Conservation (phyloP, 495 filamentous ascomycete species). For the Parmelia sp. region DNA sequence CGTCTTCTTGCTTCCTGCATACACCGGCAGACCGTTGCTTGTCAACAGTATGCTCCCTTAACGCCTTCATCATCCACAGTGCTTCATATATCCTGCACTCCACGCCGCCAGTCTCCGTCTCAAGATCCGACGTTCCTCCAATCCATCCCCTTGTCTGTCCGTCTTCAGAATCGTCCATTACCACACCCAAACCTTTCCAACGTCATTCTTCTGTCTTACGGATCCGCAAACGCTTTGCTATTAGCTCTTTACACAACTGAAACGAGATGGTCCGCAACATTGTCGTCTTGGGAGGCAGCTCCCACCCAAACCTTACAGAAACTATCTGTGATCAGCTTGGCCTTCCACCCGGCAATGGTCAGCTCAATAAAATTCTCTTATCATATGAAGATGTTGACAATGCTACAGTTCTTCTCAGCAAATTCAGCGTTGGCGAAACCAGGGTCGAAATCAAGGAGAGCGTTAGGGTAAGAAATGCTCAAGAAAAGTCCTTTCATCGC, state of each 20-base stretch:
- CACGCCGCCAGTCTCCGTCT: not conserved
- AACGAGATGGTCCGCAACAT: conserved; percentile 84
- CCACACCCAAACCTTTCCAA: not conserved
- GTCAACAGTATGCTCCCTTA: conserved; percentile 38
- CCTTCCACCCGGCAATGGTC: conserved; percentile 56
- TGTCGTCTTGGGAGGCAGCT: conserved; percentile 86
- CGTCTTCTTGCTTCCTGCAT: not conserved
- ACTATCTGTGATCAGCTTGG: conserved; percentile 81
- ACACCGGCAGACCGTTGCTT: conserved; percentile 10
- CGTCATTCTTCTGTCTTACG: not conserved
- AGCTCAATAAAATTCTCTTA: not conserved
- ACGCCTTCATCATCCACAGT: conserved; percentile 36
- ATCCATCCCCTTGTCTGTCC: not conserved
- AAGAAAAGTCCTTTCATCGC: conserved; percentile 86
- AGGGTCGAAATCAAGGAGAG: conserved; percentile 93
- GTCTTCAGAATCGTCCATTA: not conserved
- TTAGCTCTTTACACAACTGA: not conserved
- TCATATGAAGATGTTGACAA: not conserved
- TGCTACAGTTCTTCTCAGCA: conserved; percentile 66
- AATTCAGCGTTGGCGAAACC: conserved; percentile 92
- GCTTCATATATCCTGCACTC: not conserved
- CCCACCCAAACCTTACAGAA: conserved; percentile 80
- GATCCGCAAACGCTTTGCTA: not conserved
- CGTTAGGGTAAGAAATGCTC: conserved; percentile 53
- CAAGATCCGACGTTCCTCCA: not conserved